Base-by-base conservation (phyloP, 2,329 filamentous ascomycete genomes). In the Colletotrichum phormii region DNA sequence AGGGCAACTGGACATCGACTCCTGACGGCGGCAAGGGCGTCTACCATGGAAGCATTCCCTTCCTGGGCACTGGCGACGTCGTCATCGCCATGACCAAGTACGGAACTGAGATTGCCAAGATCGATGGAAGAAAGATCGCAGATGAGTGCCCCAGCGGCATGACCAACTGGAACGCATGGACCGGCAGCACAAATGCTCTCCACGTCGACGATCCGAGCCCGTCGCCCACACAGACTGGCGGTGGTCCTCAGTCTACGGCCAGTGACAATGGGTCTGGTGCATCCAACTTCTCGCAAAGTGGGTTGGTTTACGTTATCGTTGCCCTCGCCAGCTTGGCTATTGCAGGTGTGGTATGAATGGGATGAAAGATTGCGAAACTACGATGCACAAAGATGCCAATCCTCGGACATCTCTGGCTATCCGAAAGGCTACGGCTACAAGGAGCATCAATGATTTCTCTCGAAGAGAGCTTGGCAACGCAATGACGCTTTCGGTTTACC, bases 31-130 rank as follows among this genome's bases (percentile, higher is more conserved):
- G 72, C 2, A 70, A 75, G 49, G 80, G 80, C 0, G 71, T 81
- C 24, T 82, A 81, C 69, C 78, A 81, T 24, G 80, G 80, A 35
- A 80, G 76, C 60, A 72, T 77, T 12, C 65, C 73, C 1, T 77
- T 78, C 42, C 66, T 76, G 5, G 77, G 75, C 37, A 75, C 73
- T 7, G 73, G 80, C 61, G 80, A 81, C 64, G 80, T 78, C 53
- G 79, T 81, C 1, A 81, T 83, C 18, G 75, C 84, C 8, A 77
- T 86, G 33, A 77, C 76, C 22, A 76, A 42, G 67, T 71, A 72
- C 51, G 67, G 67, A 3, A 57, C 53, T 18, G 71, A 71, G 37
- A 71, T 73, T 6, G 71, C 67, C 22, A 62, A n/a, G 57, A 73
- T 73, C 26, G 57, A 74, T 6, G 73, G 71, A n/a, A 63, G 42